phyloP scores from a whole-genome alignment of 1,284 basidiomycete genomes.

The Tilletia caries region DNA sequence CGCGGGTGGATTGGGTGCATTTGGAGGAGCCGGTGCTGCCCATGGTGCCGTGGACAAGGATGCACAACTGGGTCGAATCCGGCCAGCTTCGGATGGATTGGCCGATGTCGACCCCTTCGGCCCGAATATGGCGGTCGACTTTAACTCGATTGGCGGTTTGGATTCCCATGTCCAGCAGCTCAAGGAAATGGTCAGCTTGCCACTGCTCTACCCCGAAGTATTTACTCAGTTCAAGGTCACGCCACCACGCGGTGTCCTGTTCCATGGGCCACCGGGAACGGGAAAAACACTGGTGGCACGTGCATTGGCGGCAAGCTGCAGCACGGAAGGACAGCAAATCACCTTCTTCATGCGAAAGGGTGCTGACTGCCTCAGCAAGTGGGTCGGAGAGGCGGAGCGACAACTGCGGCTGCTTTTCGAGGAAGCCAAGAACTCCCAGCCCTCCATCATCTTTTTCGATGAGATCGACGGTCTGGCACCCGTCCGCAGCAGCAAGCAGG shows the following conservation, averaged over 20 bases:
- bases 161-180: slow-evolving; percentile 94
- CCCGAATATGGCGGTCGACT: slow-evolving; percentile 87
- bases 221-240: slow-evolving; percentile 93
- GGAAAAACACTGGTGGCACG: slow-evolving; percentile 63
- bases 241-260: slow-evolving; percentile 92
- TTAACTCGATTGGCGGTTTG: slow-evolving; percentile 94
- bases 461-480: slow-evolving; percentile 98
- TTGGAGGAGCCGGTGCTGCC: slow-evolving; percentile 14
- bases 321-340: slow-evolving; percentile 81
- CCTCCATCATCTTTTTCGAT: slow-evolving; percentile 94
- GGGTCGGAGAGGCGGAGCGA: slow-evolving; percentile 98
- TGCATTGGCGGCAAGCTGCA: slow-evolving; percentile 89
- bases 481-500: slow-evolving; percentile 94
- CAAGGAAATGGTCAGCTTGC: slow-evolving; percentile 97
- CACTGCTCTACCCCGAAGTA: slow-evolving; percentile 92
- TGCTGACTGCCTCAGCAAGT: slow-evolving; percentile 95
- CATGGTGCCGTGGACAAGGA: slow-evolving; percentile 23
- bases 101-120: slow-evolving; percentile 96
- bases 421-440: slow-evolving; percentile 86
- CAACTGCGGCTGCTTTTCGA: slow-evolving; percentile 94
- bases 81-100: slow-evolving; percentile 61
- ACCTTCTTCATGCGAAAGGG: slow-evolving; percentile 99
- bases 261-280: slow-evolving; percentile 61
- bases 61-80: slow-evolving; percentile 27
- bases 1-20: slow-evolving; percentile 7